phyloP scores from a whole-genome alignment of 345 rosid genomes.

The Physaria fendleri region DNA sequence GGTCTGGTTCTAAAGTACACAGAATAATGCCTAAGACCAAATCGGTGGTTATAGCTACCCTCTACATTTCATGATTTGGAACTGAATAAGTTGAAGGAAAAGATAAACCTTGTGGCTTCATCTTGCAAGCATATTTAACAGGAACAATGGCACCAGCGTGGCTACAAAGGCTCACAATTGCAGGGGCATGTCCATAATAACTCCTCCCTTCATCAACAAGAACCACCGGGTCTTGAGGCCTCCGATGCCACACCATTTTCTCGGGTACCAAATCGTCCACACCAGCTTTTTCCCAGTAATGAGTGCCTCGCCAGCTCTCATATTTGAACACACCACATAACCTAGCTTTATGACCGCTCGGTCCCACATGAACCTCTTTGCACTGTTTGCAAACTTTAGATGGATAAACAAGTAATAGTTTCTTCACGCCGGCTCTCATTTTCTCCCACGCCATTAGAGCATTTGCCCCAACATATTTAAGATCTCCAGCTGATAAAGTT shows the following conservation, averaged over 20 bases:
- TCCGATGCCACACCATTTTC: constrained; percentile 65
- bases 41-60: not conserved
- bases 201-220: constrained; percentile 55
- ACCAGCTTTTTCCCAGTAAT: constrained; percentile 72
- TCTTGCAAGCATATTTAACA: constrained; percentile 47
- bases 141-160: constrained; percentile 65
- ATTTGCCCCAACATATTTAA: constrained; percentile 39
- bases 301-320: constrained; percentile 70
- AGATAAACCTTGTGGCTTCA: constrained; percentile 67
- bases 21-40: not conserved
- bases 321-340: constrained; percentile 78
- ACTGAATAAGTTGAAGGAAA: constrained; percentile 14
- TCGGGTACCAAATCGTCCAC: constrained; percentile 75
- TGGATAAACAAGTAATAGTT: constrained; percentile 54
- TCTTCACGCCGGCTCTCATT: constrained; percentile 52
- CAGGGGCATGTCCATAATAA: constrained; percentile 87
- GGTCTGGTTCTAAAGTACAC: not conserved
- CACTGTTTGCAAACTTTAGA: constrained; percentile 72
- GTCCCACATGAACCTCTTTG: constrained; percentile 78
- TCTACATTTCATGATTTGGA: not conserved
- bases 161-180: constrained; percentile 65
- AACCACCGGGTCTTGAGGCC: constrained; percentile 74
- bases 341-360: constrained; percentile 78
- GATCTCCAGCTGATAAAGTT: constrained; percentile 38
- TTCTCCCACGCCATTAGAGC: constrained; percentile 72